Base-by-base conservation (phyloP, 2,329 filamentous ascomycete species). In the Ophiosphaerella herpotricha region DNA sequence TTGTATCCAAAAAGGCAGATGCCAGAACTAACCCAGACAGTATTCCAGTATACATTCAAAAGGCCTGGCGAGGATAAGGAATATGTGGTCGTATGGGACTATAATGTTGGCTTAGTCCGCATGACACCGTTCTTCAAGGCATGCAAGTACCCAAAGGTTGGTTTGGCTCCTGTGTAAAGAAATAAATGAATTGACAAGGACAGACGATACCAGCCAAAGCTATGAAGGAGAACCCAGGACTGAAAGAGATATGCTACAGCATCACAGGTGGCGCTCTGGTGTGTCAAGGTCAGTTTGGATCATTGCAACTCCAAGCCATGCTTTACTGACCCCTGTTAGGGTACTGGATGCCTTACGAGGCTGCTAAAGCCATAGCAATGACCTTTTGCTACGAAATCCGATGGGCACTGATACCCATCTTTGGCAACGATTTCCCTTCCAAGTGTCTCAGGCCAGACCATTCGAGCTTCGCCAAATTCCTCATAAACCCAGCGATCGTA, bases 81-180 rank as follows among this genome's bases (percentile, higher is more conserved):
- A 44, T 92, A 88, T 70, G 84, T 83, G 1, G 86, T 97, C 53
- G 91, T 97, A 84, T 99, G 94, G 94, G 94, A 99, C 73, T 97
- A 97, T 77, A 93, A 95, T 63, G 85, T 93, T 54, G 94, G 94
- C 7, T 85, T 97, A 26, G 92, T 97, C 55, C 87, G 93, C 54
- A 95, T 96, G 74, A 97, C 92, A 2, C 89, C 91, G 24, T 90
- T 97, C 69, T 97, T 97, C 82, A 96, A 96, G 73, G 91, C 89
- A 59, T 87, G 87, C 70, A 86, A 88, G 57, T 93, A 93, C 68
- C 83, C 87, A 57, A 99, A 99, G 85, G 93, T 91, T 70, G 67
- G 78, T 64, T 33, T 31, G 3, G 18, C 13, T 4, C 7, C 29
- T 21, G 14, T 32, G 8, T 7, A 12, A 34, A 12, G 32, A 29